A percentile compares a stretch with the other conserved stretches of the same genome.
These are phyloP conservation scores for Hericium coralloides DNA, from an alignment of 768 basidiomycete species.

Conservation along the genomic window DNA sequence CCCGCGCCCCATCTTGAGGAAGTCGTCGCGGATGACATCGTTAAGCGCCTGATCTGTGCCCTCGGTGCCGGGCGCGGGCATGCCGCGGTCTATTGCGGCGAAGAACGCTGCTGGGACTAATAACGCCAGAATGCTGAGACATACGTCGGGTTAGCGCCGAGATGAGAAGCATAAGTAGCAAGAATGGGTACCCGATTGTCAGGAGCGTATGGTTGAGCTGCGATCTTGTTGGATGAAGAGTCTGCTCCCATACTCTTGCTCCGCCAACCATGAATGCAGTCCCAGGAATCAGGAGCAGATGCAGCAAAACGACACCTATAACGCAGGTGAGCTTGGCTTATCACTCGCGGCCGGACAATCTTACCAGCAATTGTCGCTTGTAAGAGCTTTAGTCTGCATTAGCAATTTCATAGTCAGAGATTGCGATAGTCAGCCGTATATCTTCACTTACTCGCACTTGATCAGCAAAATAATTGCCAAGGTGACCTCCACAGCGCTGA, in stretches of 20 bases:
- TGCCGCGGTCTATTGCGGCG: constrained; percentile 39
- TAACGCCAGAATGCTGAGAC: constrained; percentile 47
- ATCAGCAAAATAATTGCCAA: constrained; percentile 59
- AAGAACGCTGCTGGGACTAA: constrained; percentile 64
- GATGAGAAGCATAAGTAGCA: background rate
- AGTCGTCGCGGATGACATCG: constrained; percentile 33
- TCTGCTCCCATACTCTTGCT: constrained; percentile 55
- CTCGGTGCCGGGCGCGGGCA: constrained; percentile 7
- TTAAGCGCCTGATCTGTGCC: constrained; percentile 22
- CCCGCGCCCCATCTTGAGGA: constrained; percentile 60
- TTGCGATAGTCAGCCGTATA: no score
- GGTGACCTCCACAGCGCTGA: constrained; percentile 61
- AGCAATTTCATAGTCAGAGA: no score
- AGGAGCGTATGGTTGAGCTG: constrained; percentile 64
- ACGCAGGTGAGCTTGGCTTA: background rate
- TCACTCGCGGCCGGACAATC: background rate
- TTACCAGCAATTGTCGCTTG: constrained; percentile 65
- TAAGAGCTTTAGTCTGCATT: constrained; percentile 44
- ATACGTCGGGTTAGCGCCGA: background rate
- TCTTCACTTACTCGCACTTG: constrained; percentile 55
- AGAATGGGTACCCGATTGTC: constrained; percentile 47
- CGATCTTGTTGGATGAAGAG: constrained; percentile 54
- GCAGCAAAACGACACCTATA: constrained; percentile 62
- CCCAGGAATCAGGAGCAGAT: constrained; percentile 64
- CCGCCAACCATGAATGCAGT: constrained; percentile 65